A percentile compares a stretch with the other conserved stretches of the same genome.
These are phyloP conservation scores for Rosa lucieae DNA, from an alignment of 306 rosid species.

Conservation along the genomic window DNA sequence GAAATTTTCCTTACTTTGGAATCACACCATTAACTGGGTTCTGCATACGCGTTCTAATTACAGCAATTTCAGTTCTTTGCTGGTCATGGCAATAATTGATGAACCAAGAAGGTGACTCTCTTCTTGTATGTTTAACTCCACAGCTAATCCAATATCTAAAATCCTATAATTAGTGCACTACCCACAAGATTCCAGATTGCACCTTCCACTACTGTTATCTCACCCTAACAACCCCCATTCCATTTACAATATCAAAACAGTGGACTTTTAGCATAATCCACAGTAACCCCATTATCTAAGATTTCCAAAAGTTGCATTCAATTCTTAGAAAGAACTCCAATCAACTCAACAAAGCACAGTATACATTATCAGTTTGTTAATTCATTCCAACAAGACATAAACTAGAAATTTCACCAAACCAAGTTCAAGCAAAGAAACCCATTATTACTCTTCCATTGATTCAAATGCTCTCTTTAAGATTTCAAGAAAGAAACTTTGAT, in stretches of 20 bases:
- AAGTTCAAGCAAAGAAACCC: slow-evolving; percentile 18
- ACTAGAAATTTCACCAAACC: neutral
- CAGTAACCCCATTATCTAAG: neutral
- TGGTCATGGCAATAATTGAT: neutral
- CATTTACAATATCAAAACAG: neutral
- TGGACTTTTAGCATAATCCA: neutral
- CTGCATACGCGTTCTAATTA: neutral
- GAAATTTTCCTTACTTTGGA: neutral
- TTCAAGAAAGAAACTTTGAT: neutral
- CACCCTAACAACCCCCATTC: slow-evolving; percentile 13
- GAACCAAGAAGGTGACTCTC: neutral
- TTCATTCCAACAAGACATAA: neutral
- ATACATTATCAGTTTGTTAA: neutral
- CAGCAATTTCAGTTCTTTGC: neutral
- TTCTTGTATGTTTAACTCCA: neutral
- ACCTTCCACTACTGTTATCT: neutral
- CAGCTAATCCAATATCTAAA: neutral
- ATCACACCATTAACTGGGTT: neutral
- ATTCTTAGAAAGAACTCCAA: neutral
- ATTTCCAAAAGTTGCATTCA: neutral
- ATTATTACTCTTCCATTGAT: slow-evolving; percentile 5
- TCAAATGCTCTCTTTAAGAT: neutral
- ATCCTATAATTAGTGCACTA: neutral
- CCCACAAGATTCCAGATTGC: neutral
- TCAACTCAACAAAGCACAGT: neutral